Conservation (phyloP, 169 alveolate species). For the Eimeria acervulina region DNA sequence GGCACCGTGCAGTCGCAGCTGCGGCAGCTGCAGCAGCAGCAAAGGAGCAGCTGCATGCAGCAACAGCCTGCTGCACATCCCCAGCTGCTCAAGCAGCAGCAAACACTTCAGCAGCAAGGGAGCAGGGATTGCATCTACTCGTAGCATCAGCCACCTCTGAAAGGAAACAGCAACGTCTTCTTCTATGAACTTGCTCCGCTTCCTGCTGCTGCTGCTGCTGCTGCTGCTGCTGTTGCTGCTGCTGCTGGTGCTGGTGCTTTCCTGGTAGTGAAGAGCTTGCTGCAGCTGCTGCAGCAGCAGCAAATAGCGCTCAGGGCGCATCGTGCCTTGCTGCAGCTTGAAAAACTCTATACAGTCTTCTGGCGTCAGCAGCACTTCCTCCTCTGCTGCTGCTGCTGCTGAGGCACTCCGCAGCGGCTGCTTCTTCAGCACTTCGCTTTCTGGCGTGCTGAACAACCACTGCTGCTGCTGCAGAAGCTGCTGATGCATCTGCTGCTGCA, state of each 20-base stretch:
- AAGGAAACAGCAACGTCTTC: slow-evolving; percentile 20
- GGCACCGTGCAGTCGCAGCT: background rate
- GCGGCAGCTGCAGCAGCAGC: slow-evolving; percentile 77
- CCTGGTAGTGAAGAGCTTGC: background rate
- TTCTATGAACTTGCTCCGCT: background rate
- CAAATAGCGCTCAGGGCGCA: slow-evolving; percentile 59
- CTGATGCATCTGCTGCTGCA: too few relatives aligned
- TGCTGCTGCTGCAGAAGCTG: slow-evolving; percentile 30
- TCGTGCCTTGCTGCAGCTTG: slow-evolving; percentile 7
- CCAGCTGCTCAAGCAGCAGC: slow-evolving; percentile 36
- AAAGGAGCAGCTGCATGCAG: slow-evolving; percentile 80
- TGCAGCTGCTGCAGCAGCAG: slow-evolving; percentile 53
- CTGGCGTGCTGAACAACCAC: slow-evolving; percentile 28
- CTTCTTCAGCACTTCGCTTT: slow-evolving; percentile 6
- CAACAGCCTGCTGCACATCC: slow-evolving; percentile 69
- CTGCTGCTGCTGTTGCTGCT: background rate
- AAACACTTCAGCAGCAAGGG: slow-evolving; percentile 15
- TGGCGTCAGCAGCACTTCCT: slow-evolving; percentile 30
- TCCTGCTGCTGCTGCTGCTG: slow-evolving; percentile 48
- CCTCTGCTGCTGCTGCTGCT: slow-evolving; percentile 13
- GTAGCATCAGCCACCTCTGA: slow-evolving; percentile 42
- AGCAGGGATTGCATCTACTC: slow-evolving; percentile 70
- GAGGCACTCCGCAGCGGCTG: slow-evolving; percentile 15
- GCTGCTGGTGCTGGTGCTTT: background rate
- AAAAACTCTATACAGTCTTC: slow-evolving; percentile 36